Evolutionary conservation across 2,329 filamentous ascomycete species (phyloP).

Genomic region (Arthrobotrys sinensis): DNA sequence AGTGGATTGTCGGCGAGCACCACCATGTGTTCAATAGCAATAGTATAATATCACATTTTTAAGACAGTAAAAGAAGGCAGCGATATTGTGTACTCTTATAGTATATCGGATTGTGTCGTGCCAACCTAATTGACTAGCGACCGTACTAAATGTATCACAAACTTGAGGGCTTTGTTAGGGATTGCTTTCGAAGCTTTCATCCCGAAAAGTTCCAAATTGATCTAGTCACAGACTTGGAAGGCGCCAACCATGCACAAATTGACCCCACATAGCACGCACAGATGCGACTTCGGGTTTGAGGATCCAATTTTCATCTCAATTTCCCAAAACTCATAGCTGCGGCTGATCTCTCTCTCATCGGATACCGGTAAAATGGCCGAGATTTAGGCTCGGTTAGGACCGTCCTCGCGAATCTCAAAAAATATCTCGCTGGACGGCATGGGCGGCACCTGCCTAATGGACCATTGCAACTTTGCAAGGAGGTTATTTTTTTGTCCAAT

Average conservation of each 20-base stretch:
- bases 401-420: slow-evolving; percentile 6
- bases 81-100: too few species aligned
- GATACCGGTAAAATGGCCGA: not conserved
- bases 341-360: not conserved
- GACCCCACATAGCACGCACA: not conserved
- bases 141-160: too few species aligned
- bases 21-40: too few species aligned
- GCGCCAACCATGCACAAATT: not conserved
- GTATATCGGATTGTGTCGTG: too few species aligned
- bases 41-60: too few species aligned
- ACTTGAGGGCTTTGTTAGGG: too few species aligned
- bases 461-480: not conserved
- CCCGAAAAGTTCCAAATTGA: not conserved
- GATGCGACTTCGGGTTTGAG: not conserved
- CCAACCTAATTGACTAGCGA: too few species aligned
- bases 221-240: not conserved
- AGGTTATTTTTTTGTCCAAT: not conserved
- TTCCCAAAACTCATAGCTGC: not conserved
- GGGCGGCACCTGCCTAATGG: slow-evolving; percentile 10
- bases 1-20: too few species aligned
- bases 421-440: slow-evolving; percentile 1
- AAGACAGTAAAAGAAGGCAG: too few species aligned
- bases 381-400: not conserved
- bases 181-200: too few species aligned
- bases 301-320: not conserved